phyloP scores from a whole-genome alignment of 1,284 basidiomycete genomes.

The Rugosomyces carneus region DNA sequence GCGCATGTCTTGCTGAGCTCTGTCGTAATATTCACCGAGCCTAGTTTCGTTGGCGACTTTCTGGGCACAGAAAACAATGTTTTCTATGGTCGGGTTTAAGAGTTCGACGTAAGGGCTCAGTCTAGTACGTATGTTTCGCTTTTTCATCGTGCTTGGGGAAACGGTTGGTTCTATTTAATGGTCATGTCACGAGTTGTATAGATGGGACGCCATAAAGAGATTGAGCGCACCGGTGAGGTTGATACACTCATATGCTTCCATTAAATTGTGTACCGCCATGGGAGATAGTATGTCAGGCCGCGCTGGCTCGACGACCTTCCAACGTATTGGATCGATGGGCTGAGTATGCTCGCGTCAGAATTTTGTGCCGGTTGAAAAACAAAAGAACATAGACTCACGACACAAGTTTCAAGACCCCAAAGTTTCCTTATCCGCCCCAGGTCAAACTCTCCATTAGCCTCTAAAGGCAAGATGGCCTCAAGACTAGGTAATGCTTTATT shows the following conservation, averaged over 20 bases:
- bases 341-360: neutral
- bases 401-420: constrained; percentile 16
- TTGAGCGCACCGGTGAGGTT: constrained; percentile 14
- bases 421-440: constrained; percentile 13
- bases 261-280: constrained; percentile 11
- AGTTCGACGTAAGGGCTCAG: neutral
- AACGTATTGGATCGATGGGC: constrained; percentile 15
- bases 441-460: constrained; percentile 14
- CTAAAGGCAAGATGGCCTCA: constrained; percentile 15
- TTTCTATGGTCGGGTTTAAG: neutral
- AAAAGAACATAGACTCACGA: constrained; percentile 7
- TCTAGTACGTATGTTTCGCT: constrained; percentile 5
- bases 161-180: constrained; percentile 11
- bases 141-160: constrained; percentile 5
- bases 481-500: constrained; percentile 7
- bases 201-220: neutral
- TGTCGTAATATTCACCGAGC: constrained; percentile 3
- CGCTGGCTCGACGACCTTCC: constrained; percentile 13
- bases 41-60: neutral
- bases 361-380: too few species aligned
- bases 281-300: constrained; percentile 13
- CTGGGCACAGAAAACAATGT: neutral
- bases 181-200: neutral
- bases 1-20: constrained; percentile 4
- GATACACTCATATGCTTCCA: constrained; percentile 11